Percentiles rank a stretch among this genome's conserved stretches.
Evolutionary conservation across 805 yeast species (phyloP).

Genomic region (Wickerhamiella nectarea): DNA sequence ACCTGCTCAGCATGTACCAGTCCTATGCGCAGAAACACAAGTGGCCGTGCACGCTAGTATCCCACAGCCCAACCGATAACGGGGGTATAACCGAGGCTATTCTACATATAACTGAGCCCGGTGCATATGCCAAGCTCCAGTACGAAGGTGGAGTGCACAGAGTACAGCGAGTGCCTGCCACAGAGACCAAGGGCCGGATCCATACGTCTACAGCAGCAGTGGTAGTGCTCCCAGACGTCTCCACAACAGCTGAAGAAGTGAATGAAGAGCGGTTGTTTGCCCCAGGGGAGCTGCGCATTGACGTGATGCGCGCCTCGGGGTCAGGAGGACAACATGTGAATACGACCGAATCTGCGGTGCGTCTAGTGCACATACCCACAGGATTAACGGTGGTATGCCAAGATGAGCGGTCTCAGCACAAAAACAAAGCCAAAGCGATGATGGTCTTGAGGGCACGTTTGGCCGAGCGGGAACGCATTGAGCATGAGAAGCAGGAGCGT

Average conservation of each 20-base stretch:
- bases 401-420: slow-evolving; percentile 89
- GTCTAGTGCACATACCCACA: slow-evolving; percentile 82
- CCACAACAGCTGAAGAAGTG: slow-evolving; percentile 31
- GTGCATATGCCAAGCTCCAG: slow-evolving; percentile 58
- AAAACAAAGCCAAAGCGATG: slow-evolving; percentile 86
- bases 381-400: slow-evolving; percentile 84
- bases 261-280: slow-evolving; percentile 57
- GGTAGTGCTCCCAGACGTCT: slow-evolving; percentile 61
- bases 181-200: slow-evolving; percentile 85
- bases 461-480: slow-evolving; percentile 64
- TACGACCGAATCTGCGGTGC: slow-evolving; percentile 92
- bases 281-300: slow-evolving; percentile 80
- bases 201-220: slow-evolving; percentile 97
- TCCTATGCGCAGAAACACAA: slow-evolving; percentile 48
- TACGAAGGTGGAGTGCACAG: slow-evolving; percentile 93
- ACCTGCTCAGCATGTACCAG: slow-evolving; percentile 68
- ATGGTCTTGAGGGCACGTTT: slow-evolving; percentile 66
- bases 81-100: slow-evolving; percentile 66
- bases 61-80: slow-evolving; percentile 40
- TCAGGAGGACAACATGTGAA: slow-evolving; percentile 98
- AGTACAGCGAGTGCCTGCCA: slow-evolving; percentile 86
- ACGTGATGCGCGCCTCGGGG: slow-evolving; percentile 95
- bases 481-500: slow-evolving; percentile 50
- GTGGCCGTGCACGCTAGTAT: slow-evolving; percentile 56
- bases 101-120: slow-evolving; percentile 56